Evolutionary conservation across 2,329 filamentous ascomycete species (phyloP).

Genomic region (Fusarium tricinctum): DNA sequence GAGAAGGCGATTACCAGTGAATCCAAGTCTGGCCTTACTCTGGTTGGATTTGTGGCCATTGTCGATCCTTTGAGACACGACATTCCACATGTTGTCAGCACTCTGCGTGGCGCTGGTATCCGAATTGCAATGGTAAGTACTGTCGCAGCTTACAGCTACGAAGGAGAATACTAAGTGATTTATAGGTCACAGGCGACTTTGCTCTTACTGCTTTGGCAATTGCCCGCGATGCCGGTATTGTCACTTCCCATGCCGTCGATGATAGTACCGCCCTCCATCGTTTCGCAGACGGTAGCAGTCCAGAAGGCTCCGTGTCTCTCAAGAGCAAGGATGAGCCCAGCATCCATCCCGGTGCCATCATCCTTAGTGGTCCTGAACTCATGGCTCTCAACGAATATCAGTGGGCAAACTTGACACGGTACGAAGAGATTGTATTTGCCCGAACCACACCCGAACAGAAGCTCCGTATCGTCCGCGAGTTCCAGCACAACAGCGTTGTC

Average conservation of each 20-base stretch:
- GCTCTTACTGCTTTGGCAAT: slow-evolving; percentile 81
- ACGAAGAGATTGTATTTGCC: slow-evolving; percentile 80
- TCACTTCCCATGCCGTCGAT: slow-evolving; percentile 69
- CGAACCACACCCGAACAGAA: slow-evolving; percentile 85
- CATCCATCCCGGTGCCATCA: slow-evolving; percentile 62
- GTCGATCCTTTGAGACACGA: slow-evolving; percentile 84
- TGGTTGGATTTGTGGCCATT: slow-evolving; percentile 82
- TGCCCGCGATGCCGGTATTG: slow-evolving; percentile 78
- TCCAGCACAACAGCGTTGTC: slow-evolving; percentile 77
- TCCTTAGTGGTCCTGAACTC: slow-evolving; percentile 76
- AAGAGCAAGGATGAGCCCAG: not conserved
- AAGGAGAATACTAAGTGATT: not conserved
- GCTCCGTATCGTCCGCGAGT: slow-evolving; percentile 81
- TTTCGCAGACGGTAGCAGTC: slow-evolving; percentile 23
- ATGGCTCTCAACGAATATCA: slow-evolving; percentile 75
- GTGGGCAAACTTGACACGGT: slow-evolving; percentile 75
- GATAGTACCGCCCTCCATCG: slow-evolving; percentile 65
- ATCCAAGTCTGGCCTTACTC: slow-evolving; percentile 64
- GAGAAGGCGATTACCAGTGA: slow-evolving; percentile 57
- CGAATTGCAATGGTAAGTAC: slow-evolving; percentile 78
- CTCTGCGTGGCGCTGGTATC: slow-evolving; percentile 77
- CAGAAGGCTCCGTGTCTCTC: rapidly evolving
- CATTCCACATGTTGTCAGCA: slow-evolving; percentile 76
- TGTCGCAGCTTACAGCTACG: rapidly evolving
- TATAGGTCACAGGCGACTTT: slow-evolving; percentile 79